Base-by-base conservation (phyloP, 345 rosid genomes). In the Gossypium stocksii region DNA sequence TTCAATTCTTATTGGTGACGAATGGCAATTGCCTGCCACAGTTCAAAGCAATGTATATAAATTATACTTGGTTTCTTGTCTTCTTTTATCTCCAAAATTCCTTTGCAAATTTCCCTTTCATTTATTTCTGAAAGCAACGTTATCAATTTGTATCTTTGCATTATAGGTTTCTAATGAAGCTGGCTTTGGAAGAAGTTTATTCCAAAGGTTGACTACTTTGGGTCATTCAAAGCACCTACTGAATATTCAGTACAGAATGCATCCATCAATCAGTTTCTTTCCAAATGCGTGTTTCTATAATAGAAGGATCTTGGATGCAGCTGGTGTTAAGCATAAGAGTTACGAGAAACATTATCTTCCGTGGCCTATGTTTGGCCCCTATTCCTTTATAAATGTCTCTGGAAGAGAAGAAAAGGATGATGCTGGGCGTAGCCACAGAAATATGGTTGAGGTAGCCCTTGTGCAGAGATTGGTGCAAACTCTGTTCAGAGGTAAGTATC, bases 241-340 rank as follows among this genome's bases (percentile, higher is more conserved):
- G 7, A 73, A 85, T 66, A 82, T 82, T 46, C 97, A 90, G 74
- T 89, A 90, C 76, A 78, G 97, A 23, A 92, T 92, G 97, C 97
- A 92, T 82, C 97, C 95, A 7, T 78, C 83, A 0, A 90, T 92
- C 19, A 87, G 93, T 74, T 58, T 3, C 64, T 90, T 92, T 52
- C 95, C 97, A 0, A 92, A 81, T 71, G 71, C 52, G 49, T 74
- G 74, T 6, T 89, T 92, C 75, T 90, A 92, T n/a, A 9, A 2
- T 51, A 82, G 75, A 41, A 73, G 48, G 76, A 84, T 92, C 27
- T 19, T 76, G 41, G 91, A 92, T 70, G 88, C 87, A 46, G 53
- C 78, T 19, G 73, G 75, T 73, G 90, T 89, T 3, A 81, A 54
- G 70, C 9, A 71, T 1, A 74, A 75, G 45, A 77, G 72, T 49